Conservation (phyloP, 225 moss, liverwort and hornwort genomes). For the Lunularia cruciata region DNA sequence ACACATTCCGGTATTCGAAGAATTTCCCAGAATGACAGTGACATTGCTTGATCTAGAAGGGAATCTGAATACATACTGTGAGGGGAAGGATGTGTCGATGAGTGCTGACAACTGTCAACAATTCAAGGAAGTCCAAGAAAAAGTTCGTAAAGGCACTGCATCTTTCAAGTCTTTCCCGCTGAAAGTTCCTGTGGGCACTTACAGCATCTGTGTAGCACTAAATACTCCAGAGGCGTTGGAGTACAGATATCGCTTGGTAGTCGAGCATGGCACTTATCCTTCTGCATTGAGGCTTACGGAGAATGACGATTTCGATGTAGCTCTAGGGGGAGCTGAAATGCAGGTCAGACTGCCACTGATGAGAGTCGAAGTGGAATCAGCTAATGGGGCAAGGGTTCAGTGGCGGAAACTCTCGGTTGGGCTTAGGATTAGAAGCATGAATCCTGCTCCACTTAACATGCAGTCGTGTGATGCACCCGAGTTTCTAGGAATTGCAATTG, state of each 20-base stretch:
- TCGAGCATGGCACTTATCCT: slow-evolving; percentile 44
- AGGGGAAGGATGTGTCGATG: slow-evolving; percentile 25
- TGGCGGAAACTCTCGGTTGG: slow-evolving; percentile 31
- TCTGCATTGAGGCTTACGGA: slow-evolving; percentile 37
- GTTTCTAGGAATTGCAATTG: slow-evolving; percentile 28
- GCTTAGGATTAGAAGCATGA: slow-evolving; percentile 24
- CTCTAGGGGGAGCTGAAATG: slow-evolving; percentile 7
- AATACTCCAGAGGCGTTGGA: slow-evolving; percentile 12
- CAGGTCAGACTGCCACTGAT: slow-evolving; percentile 28
- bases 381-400: slow-evolving; percentile 35
- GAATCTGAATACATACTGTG: slow-evolving; percentile 28
- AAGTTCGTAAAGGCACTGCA: slow-evolving; percentile 39
- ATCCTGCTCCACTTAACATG: slow-evolving; percentile 16
- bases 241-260: slow-evolving; percentile 31
- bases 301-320: not conserved
- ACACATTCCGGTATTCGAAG: not conserved
- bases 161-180: slow-evolving; percentile 37
- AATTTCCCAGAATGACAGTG: slow-evolving; percentile 26
- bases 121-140: slow-evolving; percentile 15
- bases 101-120: slow-evolving; percentile 15
- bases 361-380: slow-evolving; percentile 45
- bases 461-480: slow-evolving; percentile 2
- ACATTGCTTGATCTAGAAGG: slow-evolving; percentile 35
- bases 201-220: slow-evolving; percentile 35
- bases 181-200: slow-evolving; percentile 40